phyloP scores from a whole-genome alignment of 768 basidiomycete species.

The Kwoniella sp. region DNA sequence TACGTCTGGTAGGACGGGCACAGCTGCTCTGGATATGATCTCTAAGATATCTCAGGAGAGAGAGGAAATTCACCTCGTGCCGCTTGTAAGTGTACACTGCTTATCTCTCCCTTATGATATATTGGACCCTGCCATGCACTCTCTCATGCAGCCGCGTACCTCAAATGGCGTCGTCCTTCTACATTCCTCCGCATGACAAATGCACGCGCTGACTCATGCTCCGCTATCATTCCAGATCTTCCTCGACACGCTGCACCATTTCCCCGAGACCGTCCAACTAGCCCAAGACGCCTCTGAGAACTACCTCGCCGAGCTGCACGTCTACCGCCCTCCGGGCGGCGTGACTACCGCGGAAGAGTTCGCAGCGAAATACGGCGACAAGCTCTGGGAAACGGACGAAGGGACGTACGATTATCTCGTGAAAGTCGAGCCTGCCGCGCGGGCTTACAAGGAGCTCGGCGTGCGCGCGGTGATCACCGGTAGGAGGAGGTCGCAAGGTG shows the following conservation, averaged over 20 bases:
- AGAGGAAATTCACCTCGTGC: conserved; percentile 59
- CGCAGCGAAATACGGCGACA: conserved; percentile 74
- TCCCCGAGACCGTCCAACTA: conserved; percentile 86
- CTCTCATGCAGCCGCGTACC: too few species aligned
- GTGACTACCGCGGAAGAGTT: conserved; percentile 73
- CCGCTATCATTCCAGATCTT: conserved; percentile 65
- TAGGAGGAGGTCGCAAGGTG: conserved; percentile 88
- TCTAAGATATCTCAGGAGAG: conserved; percentile 67
- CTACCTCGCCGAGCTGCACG: conserved; percentile 73
- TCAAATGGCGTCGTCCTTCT: background rate
- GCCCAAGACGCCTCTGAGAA: conserved; percentile 75
- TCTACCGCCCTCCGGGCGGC: conserved; percentile 73
- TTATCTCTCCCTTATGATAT: too few species aligned
- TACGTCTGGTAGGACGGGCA: conserved; percentile 65
- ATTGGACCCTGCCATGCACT: background rate
- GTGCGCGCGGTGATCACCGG: conserved; percentile 94
- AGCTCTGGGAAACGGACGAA: conserved; percentile 86
- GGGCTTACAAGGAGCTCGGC: conserved; percentile 77
- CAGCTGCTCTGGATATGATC: conserved; percentile 92
- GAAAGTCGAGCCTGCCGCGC: conserved; percentile 91
- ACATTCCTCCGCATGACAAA: background rate
- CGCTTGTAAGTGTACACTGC: conserved; percentile 60
- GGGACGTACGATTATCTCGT: conserved; percentile 84
- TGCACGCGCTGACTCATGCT: background rate
- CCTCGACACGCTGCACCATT: conserved; percentile 95